Percentiles rank a stretch among this genome's conserved stretches.
These are phyloP conservation scores for Candida nitratophila DNA, from an alignment of 805 yeast species.

Conservation along the genomic window DNA sequence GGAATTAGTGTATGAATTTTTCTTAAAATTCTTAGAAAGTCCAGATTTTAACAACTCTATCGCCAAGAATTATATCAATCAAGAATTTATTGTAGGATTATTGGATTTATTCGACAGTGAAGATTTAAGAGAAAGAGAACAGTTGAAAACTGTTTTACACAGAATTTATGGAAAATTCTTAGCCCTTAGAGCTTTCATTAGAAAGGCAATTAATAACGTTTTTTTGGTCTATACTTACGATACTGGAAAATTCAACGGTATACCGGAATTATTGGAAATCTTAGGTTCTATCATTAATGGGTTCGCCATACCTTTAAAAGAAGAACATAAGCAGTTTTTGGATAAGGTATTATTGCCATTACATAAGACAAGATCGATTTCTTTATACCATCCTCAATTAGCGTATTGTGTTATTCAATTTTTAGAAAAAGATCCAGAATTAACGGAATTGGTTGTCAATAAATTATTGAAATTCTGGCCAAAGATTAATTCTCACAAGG, in stretches of 20 bases:
- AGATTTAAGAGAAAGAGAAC: constrained; percentile 94
- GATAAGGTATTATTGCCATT: constrained; percentile 83
- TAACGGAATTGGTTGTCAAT: constrained; percentile 95
- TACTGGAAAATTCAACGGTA: constrained; percentile 92
- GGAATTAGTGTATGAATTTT: constrained; percentile 94
- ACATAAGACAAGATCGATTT: constrained; percentile 84
- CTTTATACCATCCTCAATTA: constrained; percentile 91
- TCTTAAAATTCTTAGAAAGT: constrained; percentile 84
- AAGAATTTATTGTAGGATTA: constrained; percentile 71
- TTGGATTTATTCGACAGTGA: constrained; percentile 92
- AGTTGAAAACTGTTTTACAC: constrained; percentile 89
- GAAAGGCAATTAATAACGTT: constrained; percentile 87
- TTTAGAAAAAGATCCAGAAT: constrained; percentile 83
- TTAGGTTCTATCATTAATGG: constrained; percentile 96
- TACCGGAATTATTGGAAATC: constrained; percentile 90
- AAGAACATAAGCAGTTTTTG: constrained; percentile 89
- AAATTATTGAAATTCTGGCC: constrained; percentile 96
- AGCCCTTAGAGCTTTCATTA: constrained; percentile 80
- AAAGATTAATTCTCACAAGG: constrained; percentile 88
- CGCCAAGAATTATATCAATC: constrained; percentile 93
- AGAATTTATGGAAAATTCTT: constrained; percentile 94
- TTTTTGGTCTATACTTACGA: constrained; percentile 91
- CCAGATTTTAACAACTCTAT: constrained; percentile 90
- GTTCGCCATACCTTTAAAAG: constrained; percentile 93
- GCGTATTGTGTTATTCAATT: constrained; percentile 97